These are phyloP conservation scores for Penicillium italicum DNA, from an alignment of 2,329 filamentous ascomycete genomes.

Conservation along the genomic window DNA sequence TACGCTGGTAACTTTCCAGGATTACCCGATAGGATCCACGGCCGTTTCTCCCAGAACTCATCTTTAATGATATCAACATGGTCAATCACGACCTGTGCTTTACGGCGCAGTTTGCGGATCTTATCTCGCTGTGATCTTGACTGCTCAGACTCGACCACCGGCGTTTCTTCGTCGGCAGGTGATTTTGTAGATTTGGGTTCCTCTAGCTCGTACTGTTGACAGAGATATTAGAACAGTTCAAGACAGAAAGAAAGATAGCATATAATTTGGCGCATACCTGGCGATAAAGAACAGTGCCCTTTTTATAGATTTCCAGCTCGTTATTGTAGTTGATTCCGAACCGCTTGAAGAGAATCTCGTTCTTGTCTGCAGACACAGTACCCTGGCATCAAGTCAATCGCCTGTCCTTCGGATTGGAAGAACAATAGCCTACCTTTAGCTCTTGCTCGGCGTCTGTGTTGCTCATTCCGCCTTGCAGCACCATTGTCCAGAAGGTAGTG, in stretches of 20 bases:
- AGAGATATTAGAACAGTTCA: neutral
- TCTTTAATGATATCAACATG: constrained; percentile 95
- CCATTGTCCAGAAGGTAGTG: constrained; percentile 89
- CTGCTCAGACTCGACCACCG: constrained; percentile 47
- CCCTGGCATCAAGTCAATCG: constrained; percentile 52
- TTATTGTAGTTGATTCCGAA: constrained; percentile 98
- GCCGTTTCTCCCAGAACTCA: constrained; percentile 83
- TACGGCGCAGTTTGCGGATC: constrained; percentile 73
- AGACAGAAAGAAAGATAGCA: neutral
- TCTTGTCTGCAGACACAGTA: constrained; percentile 81
- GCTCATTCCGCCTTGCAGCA: constrained; percentile 71
- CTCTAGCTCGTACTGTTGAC: constrained; percentile 63
- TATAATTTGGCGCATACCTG: constrained; percentile 52
- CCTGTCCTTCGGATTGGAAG: neutral
- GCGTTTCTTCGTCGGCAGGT: constrained; percentile 15
- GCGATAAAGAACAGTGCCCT: constrained; percentile 85
- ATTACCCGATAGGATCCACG: constrained; percentile 76
- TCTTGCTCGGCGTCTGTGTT: constrained; percentile 75
- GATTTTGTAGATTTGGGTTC: constrained; percentile 47
- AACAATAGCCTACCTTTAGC: constrained; percentile 57
- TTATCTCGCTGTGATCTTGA: constrained; percentile 82
- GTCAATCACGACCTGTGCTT: constrained; percentile 75
- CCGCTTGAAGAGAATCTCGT: constrained; percentile 85
- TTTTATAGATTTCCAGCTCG: constrained; percentile 86
- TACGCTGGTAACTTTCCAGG: constrained; percentile 65